Base-by-base conservation (phyloP, 2,329 filamentous ascomycete species). In the Paraphaeosphaeria minitans region DNA sequence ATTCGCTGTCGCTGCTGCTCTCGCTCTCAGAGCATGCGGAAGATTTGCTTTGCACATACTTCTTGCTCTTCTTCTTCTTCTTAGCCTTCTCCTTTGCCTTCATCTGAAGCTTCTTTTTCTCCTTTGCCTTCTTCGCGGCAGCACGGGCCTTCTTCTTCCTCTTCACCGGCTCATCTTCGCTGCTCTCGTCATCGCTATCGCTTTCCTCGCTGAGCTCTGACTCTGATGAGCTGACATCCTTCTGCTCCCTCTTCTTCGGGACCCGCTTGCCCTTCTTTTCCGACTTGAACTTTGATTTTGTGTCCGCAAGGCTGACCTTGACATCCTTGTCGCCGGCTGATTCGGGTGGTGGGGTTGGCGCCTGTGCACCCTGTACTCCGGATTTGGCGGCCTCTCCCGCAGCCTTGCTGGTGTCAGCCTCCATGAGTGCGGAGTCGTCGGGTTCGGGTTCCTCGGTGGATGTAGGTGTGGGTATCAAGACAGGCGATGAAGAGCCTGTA, bases 391-490 rank as follows among this genome's bases (percentile, higher is more conserved):
- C 37, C 43, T 54, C 50, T 3, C 19, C 56, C 45, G 24, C 48
- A 41, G 58, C 42, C 42, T 55, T 60, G 46, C 16, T 51, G 29
- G 55, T 52, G 41, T 60, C 51, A 35, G 55, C 33, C 47, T 58
- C 52, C 37, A 61, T 62, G 3, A 71, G 50, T 8, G 56, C 58
- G 27, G 66, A 50, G 7, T 58, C 60, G 42, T 66, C 66, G 14
- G 66, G 57, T 3, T 72, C 68, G 9, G 65, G 66, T 41, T 52
- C 55, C 27, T 57, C 56, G 13, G 54, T 62, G 4, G 66, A 59
- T n/a, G 64, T 66, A 1, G 69, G 69, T 12, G 70, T 72, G 12
- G 68, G 52, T 22, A 73, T 55, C 19, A 68, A 53, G 27, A 71
- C 62, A 39, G 67, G 68, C 9, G 69, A 69, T 5, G 69, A 73